phyloP scores from a whole-genome alignment of 1,284 basidiomycete species.

The Volvariella surrecta region DNA sequence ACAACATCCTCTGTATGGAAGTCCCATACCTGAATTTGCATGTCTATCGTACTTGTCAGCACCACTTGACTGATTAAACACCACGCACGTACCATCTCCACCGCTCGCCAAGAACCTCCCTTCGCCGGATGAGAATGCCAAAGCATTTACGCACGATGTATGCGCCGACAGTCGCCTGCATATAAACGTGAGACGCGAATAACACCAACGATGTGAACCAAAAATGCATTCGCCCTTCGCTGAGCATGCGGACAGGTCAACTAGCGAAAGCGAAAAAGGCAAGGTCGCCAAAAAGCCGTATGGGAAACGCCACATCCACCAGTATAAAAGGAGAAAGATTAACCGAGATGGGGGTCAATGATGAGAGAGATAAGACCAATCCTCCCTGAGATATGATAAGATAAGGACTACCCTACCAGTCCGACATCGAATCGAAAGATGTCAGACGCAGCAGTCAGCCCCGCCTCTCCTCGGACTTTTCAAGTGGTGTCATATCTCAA shows the following conservation, averaged over 20 bases:
- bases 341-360: too few relatives aligned
- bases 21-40: constrained; percentile 57
- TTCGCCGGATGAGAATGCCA: constrained; percentile 51
- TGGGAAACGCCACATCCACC: neutral
- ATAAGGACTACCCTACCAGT: too few relatives aligned
- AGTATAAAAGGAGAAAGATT: too few relatives aligned
- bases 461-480: too few relatives aligned
- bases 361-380: too few relatives aligned
- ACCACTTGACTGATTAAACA: constrained; percentile 4
- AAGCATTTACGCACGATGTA: constrained; percentile 63
- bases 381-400: too few relatives aligned
- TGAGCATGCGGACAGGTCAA: neutral
- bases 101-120: constrained; percentile 69
- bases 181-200: neutral
- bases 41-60: constrained; percentile 34
- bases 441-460: too few relatives aligned
- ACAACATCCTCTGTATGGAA: constrained; percentile 54
- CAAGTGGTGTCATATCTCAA: too few relatives aligned
- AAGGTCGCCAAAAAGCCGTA: neutral
- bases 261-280: neutral
- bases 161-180: constrained; percentile 51
- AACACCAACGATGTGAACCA: neutral
- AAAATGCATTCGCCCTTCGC: too few relatives aligned
- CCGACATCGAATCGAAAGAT: too few relatives aligned
- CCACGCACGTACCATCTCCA: constrained; percentile 52